Evolutionary conservation across 192 early-diverging fungal species (phyloP), one percentile per base, ranked within the genome.

Genomic region (Oehlia diaphana): DNA sequence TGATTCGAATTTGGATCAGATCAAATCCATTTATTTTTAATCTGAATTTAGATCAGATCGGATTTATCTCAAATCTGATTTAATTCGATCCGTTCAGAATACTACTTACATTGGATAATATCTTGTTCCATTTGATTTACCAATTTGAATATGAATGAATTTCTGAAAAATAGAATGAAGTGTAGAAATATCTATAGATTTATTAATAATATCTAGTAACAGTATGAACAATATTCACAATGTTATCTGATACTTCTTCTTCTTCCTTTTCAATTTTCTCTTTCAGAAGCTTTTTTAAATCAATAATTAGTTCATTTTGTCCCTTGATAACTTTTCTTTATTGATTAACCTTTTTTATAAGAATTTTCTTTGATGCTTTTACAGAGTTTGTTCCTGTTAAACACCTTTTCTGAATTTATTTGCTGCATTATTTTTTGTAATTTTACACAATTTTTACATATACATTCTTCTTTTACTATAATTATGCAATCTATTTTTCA

Each of bases 91-190:
- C n/a, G n/a, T n/a, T n/a, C n/a, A n/a, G n/a, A n/a, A n/a, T n/a
- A n/a, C n/a, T n/a, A n/a, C n/a, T 44, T 70, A 70, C 39, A 70
- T 70, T 12, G 39, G 39, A n/a, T n/a, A n/a, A 70, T 70, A 70
- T 70, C 39, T 70, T 39, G 19, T 70, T 44, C 19, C 19, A n/a
- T 70, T 70, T 44, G 8, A 9, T 70, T 70, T 70, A 35, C 5
- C 19, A 44, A 0, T n/a, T 44, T 70, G 39, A 21, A 70, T 42
- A 37, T 10, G 12, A 39, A 37, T 68, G 37, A 39, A 5, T 39
- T 39, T 5, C 37, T 68, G 35, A 68, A 68, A 68, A 68, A 68
- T 68, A 68, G 66, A 33, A 68, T 68, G 28, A 14, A 68, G 35
- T 2, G 12, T 14, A 37, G 35, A 33, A 68, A 68, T 68, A 68